Conservation (phyloP, 345 rosid genomes). For the Xanthoceras sorbifolium region DNA sequence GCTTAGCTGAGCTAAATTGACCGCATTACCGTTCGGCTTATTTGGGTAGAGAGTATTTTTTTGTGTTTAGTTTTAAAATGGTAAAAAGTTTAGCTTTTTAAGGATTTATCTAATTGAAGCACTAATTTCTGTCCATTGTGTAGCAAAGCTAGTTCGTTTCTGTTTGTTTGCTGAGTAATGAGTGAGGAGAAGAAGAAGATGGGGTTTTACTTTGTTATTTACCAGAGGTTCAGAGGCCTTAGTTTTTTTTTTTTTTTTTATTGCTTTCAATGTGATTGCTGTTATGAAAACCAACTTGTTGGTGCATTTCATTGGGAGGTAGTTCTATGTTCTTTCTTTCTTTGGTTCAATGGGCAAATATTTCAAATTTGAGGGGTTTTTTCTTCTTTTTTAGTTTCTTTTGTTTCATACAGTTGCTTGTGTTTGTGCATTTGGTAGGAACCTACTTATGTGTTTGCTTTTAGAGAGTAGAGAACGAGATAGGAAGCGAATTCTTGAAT, state of each 20-base stretch:
- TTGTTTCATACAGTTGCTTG: neutral
- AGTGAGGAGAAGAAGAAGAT: neutral
- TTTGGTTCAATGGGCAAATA: neutral
- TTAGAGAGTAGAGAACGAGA: neutral
- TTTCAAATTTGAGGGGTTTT: neutral
- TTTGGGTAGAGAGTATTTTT: neutral
- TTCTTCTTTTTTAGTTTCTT: neutral
- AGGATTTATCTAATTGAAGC: neutral
- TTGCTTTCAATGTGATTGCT: neutral
- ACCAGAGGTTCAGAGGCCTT: neutral
- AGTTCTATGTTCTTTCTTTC: neutral
- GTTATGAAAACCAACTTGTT: conserved; percentile 1
- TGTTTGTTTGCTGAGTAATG: neutral
- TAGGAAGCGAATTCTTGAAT: neutral
- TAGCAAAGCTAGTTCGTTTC: neutral
- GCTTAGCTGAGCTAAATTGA: neutral
- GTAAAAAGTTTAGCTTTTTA: neutral
- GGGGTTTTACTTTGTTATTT: neutral
- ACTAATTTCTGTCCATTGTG: neutral
- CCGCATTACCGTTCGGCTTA: neutral
- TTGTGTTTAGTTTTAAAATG: neutral
- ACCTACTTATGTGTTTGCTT: neutral
- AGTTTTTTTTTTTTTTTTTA: neutral
- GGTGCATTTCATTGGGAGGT: neutral
- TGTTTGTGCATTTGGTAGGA: neutral